Conservation (phyloP, 2,329 filamentous ascomycete genomes). For the Metarhizium robertsii region DNA sequence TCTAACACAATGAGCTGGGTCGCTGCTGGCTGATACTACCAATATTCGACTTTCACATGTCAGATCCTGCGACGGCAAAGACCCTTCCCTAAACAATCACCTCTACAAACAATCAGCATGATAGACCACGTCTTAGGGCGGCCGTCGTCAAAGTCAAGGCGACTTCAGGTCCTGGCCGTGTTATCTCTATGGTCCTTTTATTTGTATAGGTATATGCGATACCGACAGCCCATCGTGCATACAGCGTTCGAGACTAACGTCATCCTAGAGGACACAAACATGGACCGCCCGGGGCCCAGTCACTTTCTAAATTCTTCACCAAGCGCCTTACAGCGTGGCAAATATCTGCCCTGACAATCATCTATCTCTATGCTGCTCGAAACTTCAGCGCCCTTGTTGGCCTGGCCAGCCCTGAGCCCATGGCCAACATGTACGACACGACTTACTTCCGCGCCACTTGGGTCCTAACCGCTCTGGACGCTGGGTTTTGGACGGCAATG, state of each 20-base stretch:
- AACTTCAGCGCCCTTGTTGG: conserved; percentile 92
- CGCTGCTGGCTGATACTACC: neutral
- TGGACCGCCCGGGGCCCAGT: conserved; percentile 69
- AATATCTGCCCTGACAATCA: conserved; percentile 73
- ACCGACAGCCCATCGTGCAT: neutral
- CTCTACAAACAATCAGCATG: conserved; percentile 28
- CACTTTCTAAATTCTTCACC: conserved; percentile 62
- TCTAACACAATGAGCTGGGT: neutral
- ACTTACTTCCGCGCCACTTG: conserved; percentile 95
- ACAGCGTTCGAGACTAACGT: neutral
- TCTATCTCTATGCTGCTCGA: conserved; percentile 82
- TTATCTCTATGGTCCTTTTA: conserved; percentile 88
- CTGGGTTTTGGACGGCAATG: conserved; percentile 99
- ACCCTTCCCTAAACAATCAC: neutral
- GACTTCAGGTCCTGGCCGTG: conserved; percentile 86
- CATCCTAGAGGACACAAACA: conserved; percentile 65
- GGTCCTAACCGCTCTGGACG: conserved; percentile 89
- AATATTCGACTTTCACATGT: conserved; percentile 1
- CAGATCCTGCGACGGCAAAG: neutral
- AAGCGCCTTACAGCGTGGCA: conserved; percentile 79
- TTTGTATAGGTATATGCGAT: conserved; percentile 53
- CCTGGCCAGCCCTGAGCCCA: conserved; percentile 83
- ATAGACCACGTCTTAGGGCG: conserved; percentile 87
- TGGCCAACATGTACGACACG: conserved; percentile 87
- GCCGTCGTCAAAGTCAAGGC: conserved; percentile 82